phyloP scores from a whole-genome alignment of 225 moss, liverwort and hornwort species.

The Climacium dendroides region DNA sequence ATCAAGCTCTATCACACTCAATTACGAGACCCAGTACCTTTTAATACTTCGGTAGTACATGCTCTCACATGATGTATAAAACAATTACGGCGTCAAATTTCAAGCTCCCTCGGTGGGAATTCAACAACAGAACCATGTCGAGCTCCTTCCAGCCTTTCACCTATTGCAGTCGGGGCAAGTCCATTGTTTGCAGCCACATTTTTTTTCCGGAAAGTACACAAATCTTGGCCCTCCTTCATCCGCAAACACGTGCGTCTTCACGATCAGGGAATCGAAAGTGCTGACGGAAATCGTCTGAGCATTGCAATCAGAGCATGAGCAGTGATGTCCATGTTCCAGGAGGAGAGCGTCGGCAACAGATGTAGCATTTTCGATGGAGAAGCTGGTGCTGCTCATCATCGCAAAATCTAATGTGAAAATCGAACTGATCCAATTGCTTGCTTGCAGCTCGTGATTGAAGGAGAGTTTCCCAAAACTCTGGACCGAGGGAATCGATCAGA shows the following conservation, averaged over 20 bases:
- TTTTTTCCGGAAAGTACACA: not conserved
- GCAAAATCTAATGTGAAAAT: not conserved
- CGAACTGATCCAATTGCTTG: not conserved
- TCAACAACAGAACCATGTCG: not conserved
- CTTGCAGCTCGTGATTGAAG: no score
- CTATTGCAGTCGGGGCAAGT: not conserved
- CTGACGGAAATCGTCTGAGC: not conserved
- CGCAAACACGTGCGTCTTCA: not conserved
- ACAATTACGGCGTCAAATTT: not conserved
- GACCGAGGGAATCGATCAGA: not conserved
- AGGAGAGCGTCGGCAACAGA: no score
- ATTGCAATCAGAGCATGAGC: not conserved
- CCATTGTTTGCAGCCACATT: not conserved
- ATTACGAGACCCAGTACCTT: no score
- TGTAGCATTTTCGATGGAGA: not conserved
- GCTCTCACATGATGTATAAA: not conserved
- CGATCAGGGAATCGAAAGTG: not conserved
- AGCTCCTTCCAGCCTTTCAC: not conserved
- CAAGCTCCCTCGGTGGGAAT: not conserved
- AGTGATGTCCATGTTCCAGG: not conserved
- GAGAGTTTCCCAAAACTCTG: not conserved
- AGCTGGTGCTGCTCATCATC: not conserved
- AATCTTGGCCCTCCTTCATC: not conserved
- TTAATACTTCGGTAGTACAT: no score
- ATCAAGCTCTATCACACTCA: not conserved